Evolutionary conservation across 2,329 filamentous ascomycete genomes (phyloP), one percentile per base, ranked within the genome.

Genomic region (Clonostachys sp.): DNA sequence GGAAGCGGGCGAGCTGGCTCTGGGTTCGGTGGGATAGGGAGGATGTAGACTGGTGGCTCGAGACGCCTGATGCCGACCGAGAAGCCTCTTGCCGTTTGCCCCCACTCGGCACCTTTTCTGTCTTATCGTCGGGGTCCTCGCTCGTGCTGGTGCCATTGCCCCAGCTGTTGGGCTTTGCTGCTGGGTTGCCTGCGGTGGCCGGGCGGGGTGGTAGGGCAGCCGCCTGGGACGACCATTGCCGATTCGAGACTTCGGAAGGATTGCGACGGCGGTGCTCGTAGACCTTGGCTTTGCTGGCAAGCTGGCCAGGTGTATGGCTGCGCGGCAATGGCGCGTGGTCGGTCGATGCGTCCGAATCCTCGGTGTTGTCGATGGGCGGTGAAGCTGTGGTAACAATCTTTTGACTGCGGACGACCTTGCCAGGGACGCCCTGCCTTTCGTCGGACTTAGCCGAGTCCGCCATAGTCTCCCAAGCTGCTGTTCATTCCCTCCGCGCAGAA

Each of bases 271-370:
- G 68, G 47, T 73, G 71, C 12, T 39, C 20, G 12, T 76, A 59
- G 45, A 56, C 74, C 64, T 76, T 81, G 36, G 16, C 42, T 66
- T 78, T 83, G 53, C 76, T 74, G 12, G 81, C 67, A 39, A 84
- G 71, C 56, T 83, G 80, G 48, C 81, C 80, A 2, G 81, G 81
- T 2, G 81, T 84, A 60, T 84, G 81, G 58, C 75, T 83, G 54
- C 81, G 74, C 30, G 72, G 67, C 41, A 78, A 59, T 43, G 72
- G 56, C 49, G 54, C 46, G 51, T 64, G 61, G 51, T 65, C 61
- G 46, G 65, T 64, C 24, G 61, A 60, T 47, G 68, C 62, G 54
- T 71, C 61, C 48, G 58, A 59, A 34, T 65, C 61, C 45, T 67
- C 64, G 33, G 61, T 61, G 48, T 68, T 61, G 53, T 71, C 62